Base-by-base conservation (phyloP, 2,329 filamentous ascomycete genomes). In the Fusarium concolor region DNA sequence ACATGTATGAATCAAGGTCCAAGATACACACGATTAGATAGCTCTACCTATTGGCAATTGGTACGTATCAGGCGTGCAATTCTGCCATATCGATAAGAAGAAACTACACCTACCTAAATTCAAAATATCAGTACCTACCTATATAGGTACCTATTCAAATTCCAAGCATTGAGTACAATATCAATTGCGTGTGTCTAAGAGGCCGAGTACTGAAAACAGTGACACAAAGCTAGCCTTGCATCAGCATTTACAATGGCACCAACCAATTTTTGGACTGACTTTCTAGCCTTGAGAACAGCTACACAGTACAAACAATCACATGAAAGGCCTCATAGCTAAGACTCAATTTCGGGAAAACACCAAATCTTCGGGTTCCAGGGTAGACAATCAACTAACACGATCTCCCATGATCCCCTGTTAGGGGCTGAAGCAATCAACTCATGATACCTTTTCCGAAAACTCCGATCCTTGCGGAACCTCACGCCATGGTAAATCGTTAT, bases 391-490 rank as follows among this genome's bases (percentile, higher is more conserved):
- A 50, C 45, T 57, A 43, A 43, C 44, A 47, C 38, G 43, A 33
- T 51, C 49, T 50, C 33, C 45, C 29, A 24, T 38, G 24, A 68
- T 67, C 42, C 65, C 70, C 56, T 62, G 62, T 35, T 43, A 60
- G 41, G 55, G 69, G 50, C 50, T 64, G 28, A 20, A 54, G 20
- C 42, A 63, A 53, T 56, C 44, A 53, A 62, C 45, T 64, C 67
- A 72, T 55, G 52, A 67, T 42, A 35, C n/a, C 33, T 20, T 68
- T 22, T 33, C 51, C 54, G 41, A 68, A 29, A 15, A 47, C 17
- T 17, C 60, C 35, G 35, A 63, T 49, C 61, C 49, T 51, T 44
- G 51, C 42, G 52, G 37, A 31, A 46, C 26, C 37, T 68, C 67
- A 66, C 51, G 43, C 42, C 61, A 68, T 37, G 18, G 33, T 37